Base-by-base conservation (phyloP, 352 stramenopile genomes). In the Globisporangium uncinulatum region DNA sequence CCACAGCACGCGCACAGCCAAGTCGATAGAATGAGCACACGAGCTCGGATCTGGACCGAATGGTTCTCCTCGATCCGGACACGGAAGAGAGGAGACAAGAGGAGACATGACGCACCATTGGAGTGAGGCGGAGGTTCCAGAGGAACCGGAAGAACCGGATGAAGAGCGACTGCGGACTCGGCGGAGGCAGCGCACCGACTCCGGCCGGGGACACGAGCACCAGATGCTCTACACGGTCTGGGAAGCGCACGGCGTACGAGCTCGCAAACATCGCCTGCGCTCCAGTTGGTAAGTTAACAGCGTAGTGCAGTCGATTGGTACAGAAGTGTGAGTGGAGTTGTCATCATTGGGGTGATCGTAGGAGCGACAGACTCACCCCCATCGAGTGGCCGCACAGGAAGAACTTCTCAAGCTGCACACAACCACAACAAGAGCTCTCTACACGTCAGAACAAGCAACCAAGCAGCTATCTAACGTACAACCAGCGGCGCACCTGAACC, bases 361-460 rank as follows among this genome's bases (percentile, higher is more conserved):
- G 42, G 19, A 44, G 4, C 14, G 21, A 15, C 20, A 14, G 7
- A 61, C 62, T 51, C 73, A 83, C 75, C 1, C 80, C 80, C 64
- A 90, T 78, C 0, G 80, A 90, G 39, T 90, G 80, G 5, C 74
- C 79, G 39, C 62, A 70, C 6, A 90, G 48, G 43, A 78, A 76
- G 51, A 90, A 80, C 19, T 73, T 76, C n/a, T 84, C 58, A n/a
- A 88, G 65, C 66, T 86, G 37, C 47, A 52, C 37, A 43, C 20
- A 42, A 52, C 19, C 0, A 15, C 51, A 49, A 51, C 17, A 57
- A 31, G n/a, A 14, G 14, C 41, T 29, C 4, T 29, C 24, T 4
- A 29, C 24, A 29, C 24, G 24, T 29, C 24, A 29, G 24, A 29
- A 29, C 2, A 29, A 29, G 2, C 37, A 42, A 42, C 37, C 37